Base-by-base conservation (phyloP, 768 basidiomycete genomes). In the Gautieria morchelliformis region DNA sequence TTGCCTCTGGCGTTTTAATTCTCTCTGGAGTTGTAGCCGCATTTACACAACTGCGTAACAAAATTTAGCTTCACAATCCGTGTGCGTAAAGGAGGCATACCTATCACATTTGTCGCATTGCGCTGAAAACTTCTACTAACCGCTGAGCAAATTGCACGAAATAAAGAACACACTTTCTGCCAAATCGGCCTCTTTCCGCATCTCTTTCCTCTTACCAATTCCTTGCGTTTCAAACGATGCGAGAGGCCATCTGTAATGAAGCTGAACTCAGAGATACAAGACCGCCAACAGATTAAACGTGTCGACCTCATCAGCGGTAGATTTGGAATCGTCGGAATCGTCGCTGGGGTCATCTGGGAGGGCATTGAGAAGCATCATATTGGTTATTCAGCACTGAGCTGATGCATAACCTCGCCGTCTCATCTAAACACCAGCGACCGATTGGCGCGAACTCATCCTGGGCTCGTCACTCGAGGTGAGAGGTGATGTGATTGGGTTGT, bases 151-250 rank as follows among this genome's bases (percentile, higher is more conserved):
- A 14, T 46, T 37, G 17, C 24, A 45, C 39, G 10, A 42, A 14
- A 53, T 50, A 35, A 61, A 46, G 1, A 37, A 63, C 76, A 52
- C 44, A 90, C 93, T 84, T 63, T 83, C 78, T 0, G 88, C 93
- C 49, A 85, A 82, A 69, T 95, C 94, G 3, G 93, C 94, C 68
- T 96, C 89, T 56, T 85, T 87, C 92, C 94, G 96, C 71, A 84
- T 84, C 59, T 92, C 90, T 39, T 90, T 3, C 92, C 93, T 52
- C 95, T 95, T 27, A 98, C 96, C 12, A 93, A 87, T 63, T 85
- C 80, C 65, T 98, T 98, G n/a, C 89, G 79, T 62, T 84, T 85
- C 52, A 96, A 75, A 56, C 82, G 81, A 30, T 93, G 46, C 94
- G 77, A 53, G 91, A 89, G 7, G 93, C 95, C 83, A 96, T 93